Percentiles rank a stretch among this genome's conserved stretches.
phyloP scores from a whole-genome alignment of 1,284 basidiomycete genomes.

The Inonotus hispidus region DNA sequence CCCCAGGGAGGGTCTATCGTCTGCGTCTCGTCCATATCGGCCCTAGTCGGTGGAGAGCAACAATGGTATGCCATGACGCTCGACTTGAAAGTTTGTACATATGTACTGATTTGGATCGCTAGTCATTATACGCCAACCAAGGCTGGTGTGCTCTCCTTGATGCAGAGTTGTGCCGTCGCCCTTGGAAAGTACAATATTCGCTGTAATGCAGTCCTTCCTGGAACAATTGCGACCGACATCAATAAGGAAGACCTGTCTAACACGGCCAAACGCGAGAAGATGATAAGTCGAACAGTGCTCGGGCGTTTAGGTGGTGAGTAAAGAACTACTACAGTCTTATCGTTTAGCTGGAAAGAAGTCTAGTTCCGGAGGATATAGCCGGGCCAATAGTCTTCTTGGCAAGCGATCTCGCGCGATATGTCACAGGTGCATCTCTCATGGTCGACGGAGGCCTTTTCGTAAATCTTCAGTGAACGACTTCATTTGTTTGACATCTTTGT shows the following conservation, averaged over 20 bases:
- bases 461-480: constrained; percentile 55
- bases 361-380: constrained; percentile 69
- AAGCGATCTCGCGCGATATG: constrained; percentile 69
- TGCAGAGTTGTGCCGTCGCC: constrained; percentile 80
- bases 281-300: constrained; percentile 63
- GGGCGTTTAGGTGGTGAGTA: constrained; percentile 59
- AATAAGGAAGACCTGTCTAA: constrained; percentile 73
- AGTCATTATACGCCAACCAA: constrained; percentile 82
- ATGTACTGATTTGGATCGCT: not conserved
- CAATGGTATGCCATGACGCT: constrained; percentile 46
- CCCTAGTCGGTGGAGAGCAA: constrained; percentile 70
- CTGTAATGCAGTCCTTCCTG: constrained; percentile 62
- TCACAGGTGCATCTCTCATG: constrained; percentile 63
- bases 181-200: constrained; percentile 73
- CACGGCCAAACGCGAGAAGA: constrained; percentile 54
- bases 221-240: constrained; percentile 76
- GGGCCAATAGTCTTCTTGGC: constrained; percentile 76
- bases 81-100: not conserved
- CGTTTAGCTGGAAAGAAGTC: constrained; percentile 10
- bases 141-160: constrained; percentile 73
- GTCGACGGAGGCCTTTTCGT: constrained; percentile 80
- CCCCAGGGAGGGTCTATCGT: constrained; percentile 74
- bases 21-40: constrained; percentile 73
- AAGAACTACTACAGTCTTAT: not conserved
- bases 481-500: not conserved